Base-by-base conservation (phyloP, 2,329 filamentous ascomycete species). In the Thielaviopsis ethacetica region DNA sequence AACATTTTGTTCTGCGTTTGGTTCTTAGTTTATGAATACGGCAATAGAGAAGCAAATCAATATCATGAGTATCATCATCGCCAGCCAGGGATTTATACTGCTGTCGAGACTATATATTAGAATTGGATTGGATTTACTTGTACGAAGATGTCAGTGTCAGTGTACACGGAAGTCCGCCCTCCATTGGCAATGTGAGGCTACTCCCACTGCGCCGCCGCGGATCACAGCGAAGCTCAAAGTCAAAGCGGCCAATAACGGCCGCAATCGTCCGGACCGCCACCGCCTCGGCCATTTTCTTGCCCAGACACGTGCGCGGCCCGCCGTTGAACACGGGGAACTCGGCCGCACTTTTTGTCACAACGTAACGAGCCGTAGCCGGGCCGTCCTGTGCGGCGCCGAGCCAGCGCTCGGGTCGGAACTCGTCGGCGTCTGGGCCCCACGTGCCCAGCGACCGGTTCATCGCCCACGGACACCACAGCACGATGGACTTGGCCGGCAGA, bases 311-410 rank as follows among this genome's bases (percentile, higher is more conserved):
- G 44, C 82, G 71, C n/a, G 78, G 71, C 0, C 82, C 82, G 19
- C 81, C 82, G 64, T 84, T 83, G 67, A 85, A 85, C 2, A 84
- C 81, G 1, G 79, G 81, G 63, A 78, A 85, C 66, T 83, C 81
- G 17, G 73, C 75, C 1, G 77, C 71, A 57, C 72, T 73, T 61
- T 74, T 65, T 34, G 77, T 30, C 65, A 68, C 17, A 21, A 77
- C 65, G 2, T 77, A 62, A 30, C 69, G 71, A 0, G 70, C 30
- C 5, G 30, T 6, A 34, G 30, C 72, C 12, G 67, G 65, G 17
- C 67, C 66, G 22, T 49, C 55, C 34, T 5, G 47, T 21, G 52
- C 50, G 17, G 24, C 7, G 3, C 59, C 58, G 2, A 85, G 67
- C 77, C 80, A 85, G 51, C 82, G 71, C 56, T 77, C 76, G 0